Evolutionary conservation across 1,139 yeast genomes (phyloP).

Genomic region (Debaryomyces singareniensis): DNA sequence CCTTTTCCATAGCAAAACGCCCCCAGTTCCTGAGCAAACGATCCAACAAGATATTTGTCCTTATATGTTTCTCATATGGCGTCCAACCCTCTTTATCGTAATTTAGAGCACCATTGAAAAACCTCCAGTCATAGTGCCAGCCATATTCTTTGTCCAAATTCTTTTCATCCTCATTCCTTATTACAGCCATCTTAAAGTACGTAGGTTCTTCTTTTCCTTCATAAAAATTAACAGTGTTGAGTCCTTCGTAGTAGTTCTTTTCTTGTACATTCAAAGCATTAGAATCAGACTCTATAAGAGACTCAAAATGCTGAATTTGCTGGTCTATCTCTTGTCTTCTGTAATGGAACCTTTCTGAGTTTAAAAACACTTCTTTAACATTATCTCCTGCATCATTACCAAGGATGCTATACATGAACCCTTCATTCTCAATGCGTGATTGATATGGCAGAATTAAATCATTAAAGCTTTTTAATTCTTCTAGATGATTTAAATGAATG

Average conservation of each 20-base stretch:
- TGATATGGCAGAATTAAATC: slow-evolving; percentile 13
- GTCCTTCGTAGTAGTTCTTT: slow-evolving; percentile 18
- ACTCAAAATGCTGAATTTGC: slow-evolving; percentile 15
- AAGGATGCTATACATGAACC: no score
- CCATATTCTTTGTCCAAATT: slow-evolving; percentile 26
- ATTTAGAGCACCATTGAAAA: slow-evolving; percentile 32
- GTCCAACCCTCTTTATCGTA: slow-evolving; percentile 23
- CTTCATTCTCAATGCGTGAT: slow-evolving; percentile 16
- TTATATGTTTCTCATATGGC: slow-evolving; percentile 15
- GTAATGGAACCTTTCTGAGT: slow-evolving; percentile 17
- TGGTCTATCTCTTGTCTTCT: slow-evolving; percentile 11
- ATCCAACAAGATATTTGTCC: slow-evolving; percentile 22
- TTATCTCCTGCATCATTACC: slow-evolving; percentile 4
- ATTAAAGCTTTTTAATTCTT: slow-evolving; percentile 14
- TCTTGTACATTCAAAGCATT: no score
- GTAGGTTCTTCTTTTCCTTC: slow-evolving; percentile 18
- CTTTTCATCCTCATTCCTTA: slow-evolving; percentile 17
- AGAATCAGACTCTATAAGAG: slow-evolving; percentile 7
- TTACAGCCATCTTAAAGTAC: slow-evolving; percentile 30
- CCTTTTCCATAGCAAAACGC: slow-evolving; percentile 23
- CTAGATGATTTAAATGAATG: slow-evolving; percentile 15
- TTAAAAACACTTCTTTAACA: slow-evolving; percentile 14
- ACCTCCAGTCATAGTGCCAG: slow-evolving; percentile 43
- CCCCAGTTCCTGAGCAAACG: slow-evolving; percentile 17
- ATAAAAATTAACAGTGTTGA: slow-evolving; percentile 12